Percentiles rank a stretch among this genome's conserved stretches.
phyloP scores from a whole-genome alignment of 225 moss, liverwort and hornwort species.

The Pseudoscleropodium purum region DNA sequence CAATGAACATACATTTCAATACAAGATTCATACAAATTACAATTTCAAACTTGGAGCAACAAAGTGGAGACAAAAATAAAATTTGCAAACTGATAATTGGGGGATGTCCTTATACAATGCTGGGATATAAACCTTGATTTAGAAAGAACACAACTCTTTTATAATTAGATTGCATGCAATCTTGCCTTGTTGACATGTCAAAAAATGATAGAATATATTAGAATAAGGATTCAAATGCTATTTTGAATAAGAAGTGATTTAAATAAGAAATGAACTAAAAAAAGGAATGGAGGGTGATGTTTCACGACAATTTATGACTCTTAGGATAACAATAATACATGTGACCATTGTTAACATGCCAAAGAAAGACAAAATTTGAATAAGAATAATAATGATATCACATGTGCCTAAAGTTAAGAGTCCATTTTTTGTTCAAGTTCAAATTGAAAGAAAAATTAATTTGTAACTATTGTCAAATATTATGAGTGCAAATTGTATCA shows the following conservation, averaged over 20 bases:
- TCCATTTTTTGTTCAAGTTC: not conserved
- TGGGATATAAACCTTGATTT: not conserved
- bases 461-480: not conserved
- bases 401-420: not conserved
- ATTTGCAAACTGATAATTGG: fast-evolving
- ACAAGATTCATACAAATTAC: too few species aligned
- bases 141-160: not conserved
- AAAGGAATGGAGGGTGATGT: not conserved
- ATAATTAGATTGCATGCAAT: not conserved
- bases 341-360: not conserved
- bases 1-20: too few species aligned
- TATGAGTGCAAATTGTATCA: not conserved
- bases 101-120: not conserved
- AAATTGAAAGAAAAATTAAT: not conserved
- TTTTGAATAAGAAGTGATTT: not conserved
- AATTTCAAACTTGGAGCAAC: not conserved
- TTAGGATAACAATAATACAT: not conserved
- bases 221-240: not conserved
- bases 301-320: not conserved
- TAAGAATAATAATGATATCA: not conserved
- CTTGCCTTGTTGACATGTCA: not conserved
- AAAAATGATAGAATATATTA: not conserved
- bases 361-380: too few species aligned
- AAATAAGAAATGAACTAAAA: too few species aligned
- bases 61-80: not conserved